Conservation (phyloP, 148 eudicot species). For the Polygonum aviculare region DNA sequence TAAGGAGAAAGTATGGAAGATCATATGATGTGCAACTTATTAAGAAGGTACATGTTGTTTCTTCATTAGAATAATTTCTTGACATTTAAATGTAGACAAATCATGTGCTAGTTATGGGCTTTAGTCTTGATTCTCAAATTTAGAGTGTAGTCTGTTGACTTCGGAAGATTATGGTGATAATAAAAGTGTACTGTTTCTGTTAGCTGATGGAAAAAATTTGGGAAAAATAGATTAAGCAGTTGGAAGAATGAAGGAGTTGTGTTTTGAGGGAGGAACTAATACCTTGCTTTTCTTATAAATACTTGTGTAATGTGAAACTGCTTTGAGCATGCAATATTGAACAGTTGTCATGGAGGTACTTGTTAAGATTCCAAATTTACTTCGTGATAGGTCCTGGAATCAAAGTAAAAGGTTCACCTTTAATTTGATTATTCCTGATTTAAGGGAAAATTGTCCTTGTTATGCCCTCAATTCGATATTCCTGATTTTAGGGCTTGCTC, state of each 20-base stretch:
- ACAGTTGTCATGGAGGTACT: not conserved
- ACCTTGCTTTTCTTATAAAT: not conserved
- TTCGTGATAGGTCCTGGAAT: not conserved
- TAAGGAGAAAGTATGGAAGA: conserved; percentile 82
- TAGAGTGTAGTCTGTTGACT: not conserved
- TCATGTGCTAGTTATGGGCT: not conserved
- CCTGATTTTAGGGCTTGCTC: too few relatives aligned
- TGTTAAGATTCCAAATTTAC: not conserved
- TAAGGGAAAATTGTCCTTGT: not conserved
- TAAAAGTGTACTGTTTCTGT: not conserved
- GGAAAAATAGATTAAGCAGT: not conserved
- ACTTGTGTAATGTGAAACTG: not conserved
- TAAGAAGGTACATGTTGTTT: conserved; percentile 49
- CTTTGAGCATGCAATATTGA: not conserved
- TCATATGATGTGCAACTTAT: conserved; percentile 93
- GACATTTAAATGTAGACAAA: not conserved
- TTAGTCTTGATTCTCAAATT: not conserved
- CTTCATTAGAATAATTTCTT: not conserved
- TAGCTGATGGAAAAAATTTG: not conserved
- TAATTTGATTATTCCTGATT: not conserved
- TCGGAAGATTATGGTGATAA: not conserved
- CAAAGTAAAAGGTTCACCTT: not conserved
- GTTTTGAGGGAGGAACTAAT: not conserved
- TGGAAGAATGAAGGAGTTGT: not conserved
- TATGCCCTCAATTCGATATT: too few relatives aligned